Evolutionary conservation across 1,284 basidiomycete species (phyloP).

Genomic region (Lentinula novae-zelandiae): DNA sequence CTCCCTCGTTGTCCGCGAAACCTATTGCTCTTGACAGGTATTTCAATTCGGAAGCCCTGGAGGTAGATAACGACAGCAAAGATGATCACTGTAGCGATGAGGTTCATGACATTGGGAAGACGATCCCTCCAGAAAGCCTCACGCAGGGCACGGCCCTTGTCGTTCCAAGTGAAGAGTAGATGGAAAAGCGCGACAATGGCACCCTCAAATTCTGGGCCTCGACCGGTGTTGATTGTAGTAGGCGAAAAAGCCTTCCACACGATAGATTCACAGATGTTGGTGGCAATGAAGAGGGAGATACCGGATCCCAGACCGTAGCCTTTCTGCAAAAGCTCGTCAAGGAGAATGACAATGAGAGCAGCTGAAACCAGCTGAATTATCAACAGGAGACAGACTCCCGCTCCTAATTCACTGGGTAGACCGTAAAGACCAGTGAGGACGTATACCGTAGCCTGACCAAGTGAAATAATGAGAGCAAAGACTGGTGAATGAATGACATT

Average conservation of each 20-base stretch:
- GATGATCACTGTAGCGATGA: constrained; percentile 88
- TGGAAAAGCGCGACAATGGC: constrained; percentile 97
- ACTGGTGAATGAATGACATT: constrained; percentile 45
- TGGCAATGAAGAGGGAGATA: constrained; percentile 98
- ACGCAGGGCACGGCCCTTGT: constrained; percentile 94
- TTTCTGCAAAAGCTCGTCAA: constrained; percentile 98
- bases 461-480: constrained; percentile 93
- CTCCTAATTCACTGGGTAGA: constrained; percentile 89
- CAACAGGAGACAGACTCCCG: constrained; percentile 93
- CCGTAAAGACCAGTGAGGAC: constrained; percentile 97
- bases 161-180: constrained; percentile 96
- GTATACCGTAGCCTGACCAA: constrained; percentile 97
- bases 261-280: constrained; percentile 99
- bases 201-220: constrained; percentile 97
- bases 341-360: constrained; percentile 94
- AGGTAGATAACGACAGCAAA: constrained; percentile 97
- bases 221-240: constrained; percentile 96
- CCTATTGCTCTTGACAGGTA: constrained; percentile 95
- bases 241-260: constrained; percentile 99
- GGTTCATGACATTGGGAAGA: constrained; percentile 97
- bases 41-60: constrained; percentile 98
- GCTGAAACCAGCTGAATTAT: constrained; percentile 95
- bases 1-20: constrained; percentile 94
- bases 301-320: constrained; percentile 98
- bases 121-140: constrained; percentile 99